A percentile compares a stretch with the other conserved stretches of the same genome.
Conservation (phyloP, 257 asterid species). For the Galeopsis tetrahit region DNA sequence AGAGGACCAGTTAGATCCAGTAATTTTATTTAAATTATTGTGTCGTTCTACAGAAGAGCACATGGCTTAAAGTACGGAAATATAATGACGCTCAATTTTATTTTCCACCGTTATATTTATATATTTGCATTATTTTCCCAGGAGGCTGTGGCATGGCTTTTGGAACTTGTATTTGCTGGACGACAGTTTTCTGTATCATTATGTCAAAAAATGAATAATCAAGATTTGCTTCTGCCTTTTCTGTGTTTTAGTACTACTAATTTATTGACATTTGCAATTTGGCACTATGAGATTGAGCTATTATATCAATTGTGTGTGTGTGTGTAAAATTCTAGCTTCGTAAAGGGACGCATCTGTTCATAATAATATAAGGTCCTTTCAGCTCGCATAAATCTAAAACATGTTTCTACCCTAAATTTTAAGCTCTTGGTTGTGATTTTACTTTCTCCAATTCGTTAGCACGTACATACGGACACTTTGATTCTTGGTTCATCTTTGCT, state of each 20-base stretch:
- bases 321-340: background rate
- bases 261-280: background rate
- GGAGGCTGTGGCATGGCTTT: conserved; percentile 26
- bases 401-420: background rate
- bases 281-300: background rate
- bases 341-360: background rate
- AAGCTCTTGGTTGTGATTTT: background rate
- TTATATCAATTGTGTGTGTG: background rate
- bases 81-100: conserved; percentile 25
- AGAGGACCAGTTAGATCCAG: conserved; percentile 44
- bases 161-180: conserved; percentile 25
- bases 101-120: conserved; percentile 1
- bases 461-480: background rate
- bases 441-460: background rate
- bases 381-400: background rate
- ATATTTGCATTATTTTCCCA: conserved; percentile 31
- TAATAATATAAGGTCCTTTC: background rate
- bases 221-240: conserved; percentile 8
- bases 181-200: conserved; percentile 28
- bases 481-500: conserved; percentile 42
- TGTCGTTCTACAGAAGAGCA: conserved; percentile 21
- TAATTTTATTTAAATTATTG: conserved; percentile 39
- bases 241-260: background rate
- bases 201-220: conserved; percentile 15
- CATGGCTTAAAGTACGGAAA: conserved; percentile 29